These are phyloP conservation scores for Hypsizygus marmoreus DNA, from an alignment of 768 basidiomycete genomes.

Conservation along the genomic window DNA sequence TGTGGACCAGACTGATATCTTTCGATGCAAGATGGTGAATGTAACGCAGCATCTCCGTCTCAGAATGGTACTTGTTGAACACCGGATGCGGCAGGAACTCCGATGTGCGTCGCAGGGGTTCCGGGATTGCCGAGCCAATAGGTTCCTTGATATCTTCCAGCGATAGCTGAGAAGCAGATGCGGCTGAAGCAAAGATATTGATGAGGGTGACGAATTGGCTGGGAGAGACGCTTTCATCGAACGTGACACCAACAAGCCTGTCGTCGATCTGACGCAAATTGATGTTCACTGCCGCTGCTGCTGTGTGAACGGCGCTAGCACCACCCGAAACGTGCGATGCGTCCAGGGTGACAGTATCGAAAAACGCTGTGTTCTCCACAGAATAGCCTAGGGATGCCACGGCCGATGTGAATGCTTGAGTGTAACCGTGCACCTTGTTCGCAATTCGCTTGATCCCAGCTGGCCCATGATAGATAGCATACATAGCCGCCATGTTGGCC, in stretches of 20 bases:
- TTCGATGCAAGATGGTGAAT: conserved; percentile 92
- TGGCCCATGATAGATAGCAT: conserved; percentile 95
- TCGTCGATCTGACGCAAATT: conserved; percentile 83
- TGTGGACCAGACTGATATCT: conserved; percentile 92
- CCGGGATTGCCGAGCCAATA: conserved; percentile 50
- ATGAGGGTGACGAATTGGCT: conserved; percentile 75
- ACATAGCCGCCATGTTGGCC: conserved; percentile 99
- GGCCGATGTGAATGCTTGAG: conserved; percentile 69
- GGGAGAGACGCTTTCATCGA: conserved; percentile 88
- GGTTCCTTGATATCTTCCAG: conserved; percentile 51
- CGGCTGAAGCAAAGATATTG: conserved; percentile 77
- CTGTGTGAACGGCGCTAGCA: conserved; percentile 66
- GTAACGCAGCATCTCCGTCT: conserved; percentile 98
- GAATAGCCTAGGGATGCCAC: conserved; percentile 77
- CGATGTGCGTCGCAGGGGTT: conserved; percentile 58
- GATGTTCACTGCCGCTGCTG: conserved; percentile 64
- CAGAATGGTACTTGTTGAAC: conserved; percentile 96
- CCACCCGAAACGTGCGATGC: conserved; percentile 60
- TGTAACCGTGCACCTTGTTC: conserved; percentile 85
- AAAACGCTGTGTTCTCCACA: conserved; percentile 73
- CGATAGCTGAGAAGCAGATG: conserved; percentile 48
- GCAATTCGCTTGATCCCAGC: conserved; percentile 84
- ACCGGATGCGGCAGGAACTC: conserved; percentile 83
- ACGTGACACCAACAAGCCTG: conserved; percentile 78
- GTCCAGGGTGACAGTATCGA: conserved; percentile 88